Evolutionary conservation across 73 alveolate genomes (phyloP), one percentile per base, ranked within the genome.

Genomic region (Paramecium primaurelia): DNA sequence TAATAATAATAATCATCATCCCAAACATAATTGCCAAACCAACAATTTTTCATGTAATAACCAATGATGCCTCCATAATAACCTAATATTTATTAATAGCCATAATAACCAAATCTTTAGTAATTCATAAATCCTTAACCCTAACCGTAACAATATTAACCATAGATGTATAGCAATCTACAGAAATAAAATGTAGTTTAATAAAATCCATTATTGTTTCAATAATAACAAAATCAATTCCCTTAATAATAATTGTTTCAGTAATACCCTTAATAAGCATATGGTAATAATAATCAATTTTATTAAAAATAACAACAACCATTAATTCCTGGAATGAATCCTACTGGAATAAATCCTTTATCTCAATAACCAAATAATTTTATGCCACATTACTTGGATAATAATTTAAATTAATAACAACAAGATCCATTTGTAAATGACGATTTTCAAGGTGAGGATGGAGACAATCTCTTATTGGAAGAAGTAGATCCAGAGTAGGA

Each of bases 401-500:
- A 64, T 28, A 64, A 64, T 64, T n/a, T 64, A 28, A 64, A 64
- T 64, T 64, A 64, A 12, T 64, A 54, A 18, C 6, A 64, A 28
- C 28, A 64, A 64, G 84, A 64, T 12, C 47, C 34, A 73, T 37
- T 73, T 73, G 30, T 73, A 14, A 40, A 73, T 73, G 87, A 73
- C 10, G 87, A 73, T 37, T 73, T 64, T 28, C 30, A 64, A 64
- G 84, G 84, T 10, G 84, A 64, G 26, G 84, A 73, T 16, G 87
- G 40, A 30, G 87, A 73, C 26, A 73, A 73, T n/a, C 32, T 80
- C 20, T 44, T 80, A 28, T 80, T 45, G 30, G 75, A 49, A 25
- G 71, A 45, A 45, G 58, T 22, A 38, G 91, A 80, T 28, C 91
- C 91, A 26, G 91, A 80, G 45, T 42, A 37, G 8, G 88, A 75